Evolutionary conservation across 2,329 filamentous ascomycete species (phyloP), one percentile per base, ranked within the genome.

Genomic region (Xylariaceae sp.): DNA sequence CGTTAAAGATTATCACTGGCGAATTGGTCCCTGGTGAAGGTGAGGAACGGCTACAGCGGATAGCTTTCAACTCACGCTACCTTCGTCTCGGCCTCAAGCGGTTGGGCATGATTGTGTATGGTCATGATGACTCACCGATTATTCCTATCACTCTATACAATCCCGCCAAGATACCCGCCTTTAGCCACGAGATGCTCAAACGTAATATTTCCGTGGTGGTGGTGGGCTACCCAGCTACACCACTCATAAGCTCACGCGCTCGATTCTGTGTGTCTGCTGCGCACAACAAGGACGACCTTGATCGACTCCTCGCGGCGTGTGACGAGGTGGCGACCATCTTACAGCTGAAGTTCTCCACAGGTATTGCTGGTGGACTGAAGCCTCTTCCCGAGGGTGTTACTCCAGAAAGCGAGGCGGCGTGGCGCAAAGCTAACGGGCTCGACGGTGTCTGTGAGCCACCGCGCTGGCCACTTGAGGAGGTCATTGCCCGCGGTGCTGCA

Each of bases 31-130:
- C 93, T 14, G 94, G 94, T 3, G 93, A 99, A 76, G 95, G 95
- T 56, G 91, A 96, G 74, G 95, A 99, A 78, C 90, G 95, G 63
- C 84, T 99, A 40, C 93, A 97, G 77, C 89, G 95, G 67, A 90
- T 99, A 65, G 93, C 94, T 46, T 99, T 98, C 84, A 99, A 99
- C 83, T 97, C 93, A 19, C 88, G 95, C 43, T 99, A 99, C 74
- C 90, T 99, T n/a, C 91, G 95, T 58, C 87, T 99, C 24, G 95
- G 95, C 65, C 85, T 99, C 69, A 99, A 99, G 83, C 91, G 95
- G 66, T 87, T 99, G 49, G 95, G 95, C 46, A 94, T 92, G 78
- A 99, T 99, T 71, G 89, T 97, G 52, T 97, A 96, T 72, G 95
- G 95, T 60, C 93, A 98, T 74, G 95, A 99, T 71, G 95, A 99